A percentile compares a stretch with the other conserved stretches of the same genome.
Evolutionary conservation across 148 eudicot genomes (phyloP).

Genomic region (Camellia japonica): DNA sequence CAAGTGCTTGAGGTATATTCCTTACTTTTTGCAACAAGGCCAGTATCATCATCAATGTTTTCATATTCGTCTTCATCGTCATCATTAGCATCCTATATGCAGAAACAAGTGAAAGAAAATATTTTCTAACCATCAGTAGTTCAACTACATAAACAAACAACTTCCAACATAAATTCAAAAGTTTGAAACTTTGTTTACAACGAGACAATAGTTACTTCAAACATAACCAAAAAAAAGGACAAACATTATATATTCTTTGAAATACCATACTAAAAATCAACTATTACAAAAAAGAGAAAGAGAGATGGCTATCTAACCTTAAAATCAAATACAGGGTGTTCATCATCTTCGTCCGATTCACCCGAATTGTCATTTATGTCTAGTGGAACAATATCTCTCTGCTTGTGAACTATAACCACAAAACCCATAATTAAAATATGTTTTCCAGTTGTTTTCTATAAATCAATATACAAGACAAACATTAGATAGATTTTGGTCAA

Average conservation of each 20-base stretch:
- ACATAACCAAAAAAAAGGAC: background rate
- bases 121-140: background rate
- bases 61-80: conserved; percentile 50
- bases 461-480: background rate
- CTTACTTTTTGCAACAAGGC: conserved; percentile 73
- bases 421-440: background rate
- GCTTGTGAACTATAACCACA: conserved; percentile 74
- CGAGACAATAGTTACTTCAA: background rate
- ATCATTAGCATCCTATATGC: conserved; percentile 39
- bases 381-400: conserved; percentile 81
- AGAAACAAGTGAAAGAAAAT: conserved; percentile 7
- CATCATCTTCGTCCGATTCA: conserved; percentile 75
- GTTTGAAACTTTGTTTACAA: background rate
- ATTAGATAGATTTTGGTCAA: background rate
- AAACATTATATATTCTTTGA: background rate
- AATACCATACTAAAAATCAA: background rate
- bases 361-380: conserved; percentile 55
- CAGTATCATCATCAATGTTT: conserved; percentile 49
- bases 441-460: background rate
- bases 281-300: background rate
- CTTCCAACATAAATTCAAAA: conserved; percentile 1
- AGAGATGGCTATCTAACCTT: conserved; percentile 41
- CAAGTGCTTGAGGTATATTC: background rate
- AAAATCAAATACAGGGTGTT: conserved; percentile 61
- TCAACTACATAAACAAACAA: background rate